Evolutionary conservation across 768 basidiomycete species (phyloP).

Genomic region (Fistulinella prunicolor): DNA sequence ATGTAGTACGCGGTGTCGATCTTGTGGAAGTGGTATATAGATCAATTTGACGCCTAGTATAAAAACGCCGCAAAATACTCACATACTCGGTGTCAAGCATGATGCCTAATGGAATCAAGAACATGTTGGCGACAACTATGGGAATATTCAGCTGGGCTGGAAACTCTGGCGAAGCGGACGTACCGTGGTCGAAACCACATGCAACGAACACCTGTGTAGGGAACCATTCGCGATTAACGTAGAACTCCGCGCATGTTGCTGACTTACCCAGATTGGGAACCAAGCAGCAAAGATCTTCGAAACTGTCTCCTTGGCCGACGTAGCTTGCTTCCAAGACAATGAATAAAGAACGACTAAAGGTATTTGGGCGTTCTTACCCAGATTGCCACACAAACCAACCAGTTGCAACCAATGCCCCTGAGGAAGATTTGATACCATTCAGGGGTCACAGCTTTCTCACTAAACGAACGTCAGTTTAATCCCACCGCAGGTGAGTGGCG

Average conservation of each 20-base stretch:
- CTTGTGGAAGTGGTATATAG: constrained; percentile 5
- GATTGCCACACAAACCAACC: constrained; percentile 69
- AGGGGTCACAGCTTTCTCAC: constrained; percentile 62
- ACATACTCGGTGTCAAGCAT: constrained; percentile 69
- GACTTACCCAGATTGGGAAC: constrained; percentile 71
- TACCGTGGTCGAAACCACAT: constrained; percentile 69
- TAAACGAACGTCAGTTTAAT: constrained; percentile 23
- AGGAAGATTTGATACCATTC: constrained; percentile 72
- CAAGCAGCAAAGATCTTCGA: constrained; percentile 70
- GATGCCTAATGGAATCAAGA: constrained; percentile 65
- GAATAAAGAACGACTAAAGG: neutral
- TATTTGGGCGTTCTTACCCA: constrained; percentile 48
- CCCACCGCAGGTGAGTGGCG: neutral
- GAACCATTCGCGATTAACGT: neutral
- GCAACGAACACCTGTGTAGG: constrained; percentile 59
- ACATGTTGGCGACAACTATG: constrained; percentile 74
- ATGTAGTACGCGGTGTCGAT: constrained; percentile 52
- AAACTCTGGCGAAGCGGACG: constrained; percentile 7
- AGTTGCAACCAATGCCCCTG: constrained; percentile 73
- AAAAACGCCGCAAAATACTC: constrained; percentile 20
- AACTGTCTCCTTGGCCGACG: constrained; percentile 61
- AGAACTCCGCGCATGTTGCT: neutral
- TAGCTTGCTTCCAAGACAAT: constrained; percentile 52
- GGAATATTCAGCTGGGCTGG: neutral
- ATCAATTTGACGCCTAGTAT: constrained; percentile 1